Percentiles rank a stretch among this genome's conserved stretches.
Evolutionary conservation across 2,329 filamentous ascomycete genomes (phyloP).

Genomic region (Pestalotiopsis sp.): DNA sequence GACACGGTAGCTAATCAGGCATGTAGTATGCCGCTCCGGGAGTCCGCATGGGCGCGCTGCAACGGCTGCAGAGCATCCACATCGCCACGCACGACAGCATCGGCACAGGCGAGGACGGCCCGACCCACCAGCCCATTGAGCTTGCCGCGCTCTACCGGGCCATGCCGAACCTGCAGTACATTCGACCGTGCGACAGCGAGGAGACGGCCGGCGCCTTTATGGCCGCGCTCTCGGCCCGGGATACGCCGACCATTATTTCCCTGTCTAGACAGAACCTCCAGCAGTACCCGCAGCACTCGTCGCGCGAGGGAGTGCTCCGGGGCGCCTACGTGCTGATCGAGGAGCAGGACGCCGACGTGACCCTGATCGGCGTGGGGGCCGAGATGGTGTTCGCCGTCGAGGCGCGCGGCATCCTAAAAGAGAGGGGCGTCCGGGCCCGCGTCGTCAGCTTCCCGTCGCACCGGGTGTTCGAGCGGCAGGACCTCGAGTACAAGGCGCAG

Average conservation of each 20-base stretch:
- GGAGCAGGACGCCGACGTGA: slow-evolving; percentile 36
- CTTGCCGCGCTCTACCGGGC: slow-evolving; percentile 50
- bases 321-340: slow-evolving; percentile 41
- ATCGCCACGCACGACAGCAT: slow-evolving; percentile 55
- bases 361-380: slow-evolving; percentile 36
- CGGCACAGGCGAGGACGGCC: slow-evolving; percentile 55
- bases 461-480: slow-evolving; percentile 42
- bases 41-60: slow-evolving; percentile 53
- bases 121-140: slow-evolving; percentile 57
- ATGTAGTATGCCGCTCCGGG: slow-evolving; percentile 43
- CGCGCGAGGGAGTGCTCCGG: slow-evolving; percentile 33
- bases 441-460: slow-evolving; percentile 47
- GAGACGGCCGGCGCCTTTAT: slow-evolving; percentile 48
- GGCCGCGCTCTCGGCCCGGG: slow-evolving; percentile 33
- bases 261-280: slow-evolving; percentile 39
- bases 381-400: slow-evolving; percentile 43
- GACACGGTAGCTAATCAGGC: not conserved
- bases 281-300: slow-evolving; percentile 30
- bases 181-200: slow-evolving; percentile 53
- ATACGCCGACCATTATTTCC: slow-evolving; percentile 43
- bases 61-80: slow-evolving; percentile 50
- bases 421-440: slow-evolving; percentile 36
- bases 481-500: slow-evolving; percentile 43
- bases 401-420: slow-evolving; percentile 35
- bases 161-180: slow-evolving; percentile 55